Evolutionary conservation across 78 protist genomes (phyloP).

Genomic region (Dictyostelium capitatum): DNA sequence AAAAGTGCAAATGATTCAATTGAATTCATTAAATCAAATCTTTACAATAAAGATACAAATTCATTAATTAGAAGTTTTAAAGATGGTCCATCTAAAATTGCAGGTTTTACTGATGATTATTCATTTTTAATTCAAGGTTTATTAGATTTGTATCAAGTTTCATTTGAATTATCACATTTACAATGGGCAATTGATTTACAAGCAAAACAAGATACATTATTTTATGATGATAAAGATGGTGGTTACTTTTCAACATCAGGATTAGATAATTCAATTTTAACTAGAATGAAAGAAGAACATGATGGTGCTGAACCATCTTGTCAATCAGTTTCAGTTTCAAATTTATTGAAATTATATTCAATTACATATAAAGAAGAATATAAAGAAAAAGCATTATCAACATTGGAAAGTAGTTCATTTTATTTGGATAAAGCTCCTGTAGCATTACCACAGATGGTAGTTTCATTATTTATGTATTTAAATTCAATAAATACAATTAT

Average conservation of each 20-base stretch:
- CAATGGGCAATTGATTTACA: slow-evolving; percentile 71
- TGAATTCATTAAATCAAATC: slow-evolving; percentile 48
- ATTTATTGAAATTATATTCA: slow-evolving; percentile 35
- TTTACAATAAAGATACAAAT: slow-evolving; percentile 14
- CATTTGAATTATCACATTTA: slow-evolving; percentile 7
- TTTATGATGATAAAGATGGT: slow-evolving; percentile 37
- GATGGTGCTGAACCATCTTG: slow-evolving; percentile 84
- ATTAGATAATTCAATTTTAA: slow-evolving; percentile 4
- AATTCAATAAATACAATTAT: not conserved
- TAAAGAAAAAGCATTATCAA: slow-evolving; percentile 30
- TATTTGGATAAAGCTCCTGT: slow-evolving; percentile 67
- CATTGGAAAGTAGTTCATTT: slow-evolving; percentile 26
- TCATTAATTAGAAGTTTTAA: slow-evolving; percentile 72
- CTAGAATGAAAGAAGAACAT: slow-evolving; percentile 72
- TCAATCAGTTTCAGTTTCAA: slow-evolving; percentile 49
- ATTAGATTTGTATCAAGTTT: slow-evolving; percentile 69
- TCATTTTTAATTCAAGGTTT: slow-evolving; percentile 86
- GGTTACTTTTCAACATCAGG: slow-evolving; percentile 67
- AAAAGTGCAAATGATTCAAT: slow-evolving; percentile 60
- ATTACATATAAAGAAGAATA: slow-evolving; percentile 18
- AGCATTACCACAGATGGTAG: slow-evolving; percentile 78
- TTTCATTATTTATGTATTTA: not conserved
- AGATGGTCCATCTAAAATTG: slow-evolving; percentile 65
- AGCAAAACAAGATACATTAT: slow-evolving; percentile 38
- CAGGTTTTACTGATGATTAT: slow-evolving; percentile 86